Evolutionary conservation across 1,284 basidiomycete genomes (phyloP).

Genomic region (Cystobasidium sp.): DNA sequence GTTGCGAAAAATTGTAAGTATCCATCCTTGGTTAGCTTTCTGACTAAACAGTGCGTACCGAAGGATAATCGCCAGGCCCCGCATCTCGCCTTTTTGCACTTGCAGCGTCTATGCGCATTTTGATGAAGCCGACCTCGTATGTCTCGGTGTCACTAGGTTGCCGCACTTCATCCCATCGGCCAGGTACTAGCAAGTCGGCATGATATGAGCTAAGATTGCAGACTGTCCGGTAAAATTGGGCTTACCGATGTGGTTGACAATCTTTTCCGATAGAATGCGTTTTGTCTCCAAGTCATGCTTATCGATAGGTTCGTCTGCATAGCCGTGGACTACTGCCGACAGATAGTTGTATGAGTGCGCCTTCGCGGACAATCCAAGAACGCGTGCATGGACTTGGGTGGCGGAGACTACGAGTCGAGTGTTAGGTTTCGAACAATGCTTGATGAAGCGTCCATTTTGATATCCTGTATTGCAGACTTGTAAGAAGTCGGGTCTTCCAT

Average conservation of each 20-base stretch:
- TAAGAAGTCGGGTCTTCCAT: not conserved
- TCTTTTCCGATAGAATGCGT: constrained; percentile 7
- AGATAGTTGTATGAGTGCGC: constrained; percentile 29
- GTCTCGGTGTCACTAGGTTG: constrained; percentile 18
- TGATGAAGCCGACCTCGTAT: constrained; percentile 33
- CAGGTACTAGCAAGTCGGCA: constrained; percentile 9
- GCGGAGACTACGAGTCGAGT: constrained; percentile 27
- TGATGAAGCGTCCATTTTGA: constrained; percentile 28
- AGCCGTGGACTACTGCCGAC: constrained; percentile 15
- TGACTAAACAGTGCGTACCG: not conserved
- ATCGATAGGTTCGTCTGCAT: constrained; percentile 10
- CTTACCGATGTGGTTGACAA: constrained; percentile 29
- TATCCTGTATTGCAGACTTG: constrained; percentile 2
- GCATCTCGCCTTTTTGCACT: constrained; percentile 27
- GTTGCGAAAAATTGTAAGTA: not conserved
- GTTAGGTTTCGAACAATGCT: constrained; percentile 36
- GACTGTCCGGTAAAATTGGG: not conserved
- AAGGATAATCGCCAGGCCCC: constrained; percentile 25
- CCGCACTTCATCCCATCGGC: constrained; percentile 28
- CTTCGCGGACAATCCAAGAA: constrained; percentile 21
- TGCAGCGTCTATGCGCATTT: constrained; percentile 33
- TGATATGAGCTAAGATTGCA: not conserved
- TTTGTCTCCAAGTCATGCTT: constrained; percentile 33
- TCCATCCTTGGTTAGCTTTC: not conserved
- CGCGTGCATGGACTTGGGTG: constrained; percentile 13